Conservation (phyloP, 306 rosid genomes). For the Myrica gale region DNA sequence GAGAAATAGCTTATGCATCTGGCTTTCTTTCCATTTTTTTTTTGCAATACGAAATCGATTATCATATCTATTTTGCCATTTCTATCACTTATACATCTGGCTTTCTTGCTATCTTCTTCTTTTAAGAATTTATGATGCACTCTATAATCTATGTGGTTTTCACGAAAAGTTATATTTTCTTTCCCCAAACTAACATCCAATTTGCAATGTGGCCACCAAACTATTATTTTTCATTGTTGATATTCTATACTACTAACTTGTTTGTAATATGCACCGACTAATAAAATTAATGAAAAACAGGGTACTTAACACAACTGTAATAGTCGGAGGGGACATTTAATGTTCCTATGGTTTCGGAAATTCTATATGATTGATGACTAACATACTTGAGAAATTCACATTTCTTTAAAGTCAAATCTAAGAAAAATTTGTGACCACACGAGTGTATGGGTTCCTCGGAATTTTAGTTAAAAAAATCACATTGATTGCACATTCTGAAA, state of each 20-base stretch:
- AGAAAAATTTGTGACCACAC: not conserved
- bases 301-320: too few relatives aligned
- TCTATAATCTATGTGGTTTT: too few relatives aligned
- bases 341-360: not conserved
- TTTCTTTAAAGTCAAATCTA: not conserved
- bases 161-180: too few relatives aligned
- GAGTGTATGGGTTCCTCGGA: not conserved
- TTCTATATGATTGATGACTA: not conserved
- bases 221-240: too few relatives aligned
- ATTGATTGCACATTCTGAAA: not conserved
- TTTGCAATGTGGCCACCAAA: too few relatives aligned
- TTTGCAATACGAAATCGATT: not conserved
- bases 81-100: not conserved
- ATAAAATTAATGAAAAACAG: too few relatives aligned
- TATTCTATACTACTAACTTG: too few relatives aligned
- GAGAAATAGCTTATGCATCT: not conserved
- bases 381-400: not conserved
- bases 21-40: not conserved
- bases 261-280: too few relatives aligned
- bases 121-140: too few relatives aligned
- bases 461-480: not conserved
- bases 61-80: not conserved
- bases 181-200: too few relatives aligned
- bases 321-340: too few relatives aligned
- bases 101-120: too few relatives aligned